Percentiles rank a stretch among this genome's conserved stretches.
phyloP scores from a whole-genome alignment of 306 rosid species.

The Sphenostylis stenocarpa region DNA sequence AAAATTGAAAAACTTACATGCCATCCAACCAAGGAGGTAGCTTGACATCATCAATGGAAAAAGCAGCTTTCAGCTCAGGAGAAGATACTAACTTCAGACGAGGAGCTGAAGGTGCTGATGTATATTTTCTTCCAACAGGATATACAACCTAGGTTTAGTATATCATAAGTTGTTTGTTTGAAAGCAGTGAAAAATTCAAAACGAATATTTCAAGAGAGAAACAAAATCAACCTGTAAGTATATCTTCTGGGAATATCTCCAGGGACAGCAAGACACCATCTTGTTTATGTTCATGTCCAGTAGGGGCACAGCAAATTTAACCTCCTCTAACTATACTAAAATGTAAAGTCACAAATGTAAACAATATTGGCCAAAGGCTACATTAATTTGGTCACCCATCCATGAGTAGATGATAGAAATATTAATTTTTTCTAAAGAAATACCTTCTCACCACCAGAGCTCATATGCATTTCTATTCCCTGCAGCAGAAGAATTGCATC shows the following conservation, averaged over 20 bases:
- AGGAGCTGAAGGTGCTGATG: slow-evolving; percentile 77
- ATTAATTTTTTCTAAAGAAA: slow-evolving; percentile 33
- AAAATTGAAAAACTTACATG: slow-evolving; percentile 61
- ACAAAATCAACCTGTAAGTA: slow-evolving; percentile 72
- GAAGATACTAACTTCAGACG: slow-evolving; percentile 75
- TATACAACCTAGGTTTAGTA: slow-evolving; percentile 57
- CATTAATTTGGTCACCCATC: not conserved
- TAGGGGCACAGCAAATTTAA: slow-evolving; percentile 89
- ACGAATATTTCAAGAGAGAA: not conserved
- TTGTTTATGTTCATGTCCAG: slow-evolving; percentile 82
- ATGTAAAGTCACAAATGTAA: slow-evolving; percentile 60
- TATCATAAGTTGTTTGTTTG: slow-evolving; percentile 14
- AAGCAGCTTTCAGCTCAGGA: slow-evolving; percentile 71
- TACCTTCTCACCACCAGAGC: slow-evolving; percentile 78
- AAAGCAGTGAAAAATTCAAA: slow-evolving; percentile 11
- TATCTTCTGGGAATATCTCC: slow-evolving; percentile 83
- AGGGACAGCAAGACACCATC: slow-evolving; percentile 82
- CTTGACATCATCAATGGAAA: slow-evolving; percentile 83
- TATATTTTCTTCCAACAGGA: slow-evolving; percentile 82
- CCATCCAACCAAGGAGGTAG: slow-evolving; percentile 89
- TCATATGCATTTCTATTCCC: slow-evolving; percentile 93
- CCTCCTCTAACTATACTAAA: slow-evolving; percentile 92
- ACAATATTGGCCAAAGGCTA: slow-evolving; percentile 49
- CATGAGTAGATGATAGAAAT: slow-evolving; percentile 24
- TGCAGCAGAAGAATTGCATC: slow-evolving; percentile 41